Percentiles rank a stretch among this genome's conserved stretches.
Conservation (phyloP, 179 eudicot genomes). For the Actinidia arguta region DNA sequence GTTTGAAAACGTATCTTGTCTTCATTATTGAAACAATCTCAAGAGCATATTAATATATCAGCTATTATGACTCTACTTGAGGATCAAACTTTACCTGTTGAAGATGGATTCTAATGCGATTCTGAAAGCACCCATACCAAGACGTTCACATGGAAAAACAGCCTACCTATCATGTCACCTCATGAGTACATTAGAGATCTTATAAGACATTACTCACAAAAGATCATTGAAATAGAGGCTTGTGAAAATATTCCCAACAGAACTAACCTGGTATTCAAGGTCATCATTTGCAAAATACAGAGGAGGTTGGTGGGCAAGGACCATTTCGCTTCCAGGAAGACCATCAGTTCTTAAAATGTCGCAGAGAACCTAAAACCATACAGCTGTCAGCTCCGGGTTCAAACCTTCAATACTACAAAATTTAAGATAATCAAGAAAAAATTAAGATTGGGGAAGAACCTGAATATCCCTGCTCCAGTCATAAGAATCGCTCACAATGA, state of each 20-base stretch:
- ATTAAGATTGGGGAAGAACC: slow-evolving; percentile 49
- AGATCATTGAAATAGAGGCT: slow-evolving; percentile 2
- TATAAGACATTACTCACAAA: slow-evolving; percentile 2
- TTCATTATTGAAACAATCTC: not conserved
- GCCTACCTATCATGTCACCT: slow-evolving; percentile 60
- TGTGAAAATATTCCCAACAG: slow-evolving; percentile 6
- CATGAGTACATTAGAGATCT: slow-evolving; percentile 27
- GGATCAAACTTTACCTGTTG: slow-evolving; percentile 62
- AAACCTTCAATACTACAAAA: not conserved
- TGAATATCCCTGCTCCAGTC: slow-evolving; percentile 99
- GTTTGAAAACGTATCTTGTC: not conserved
- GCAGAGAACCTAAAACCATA: slow-evolving; percentile 78
- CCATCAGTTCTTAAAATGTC: slow-evolving; percentile 95
- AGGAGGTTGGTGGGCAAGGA: slow-evolving; percentile 76
- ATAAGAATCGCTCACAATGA: slow-evolving; percentile 88
- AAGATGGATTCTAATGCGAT: slow-evolving; percentile 86
- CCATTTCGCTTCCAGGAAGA: slow-evolving; percentile 81
- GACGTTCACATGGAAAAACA: slow-evolving; percentile 84
- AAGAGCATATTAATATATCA: not conserved
- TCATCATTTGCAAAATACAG: slow-evolving; percentile 93
- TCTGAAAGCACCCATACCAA: slow-evolving; percentile 99
- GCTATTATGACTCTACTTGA: not conserved
- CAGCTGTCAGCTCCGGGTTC: slow-evolving; percentile 20
- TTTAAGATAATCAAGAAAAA: not conserved
- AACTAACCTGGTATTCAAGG: slow-evolving; percentile 87